A percentile compares a stretch with the other conserved stretches of the same genome.
Evolutionary conservation across 129 eudicot species (phyloP).

Genomic region (Cynara cardunculus): DNA sequence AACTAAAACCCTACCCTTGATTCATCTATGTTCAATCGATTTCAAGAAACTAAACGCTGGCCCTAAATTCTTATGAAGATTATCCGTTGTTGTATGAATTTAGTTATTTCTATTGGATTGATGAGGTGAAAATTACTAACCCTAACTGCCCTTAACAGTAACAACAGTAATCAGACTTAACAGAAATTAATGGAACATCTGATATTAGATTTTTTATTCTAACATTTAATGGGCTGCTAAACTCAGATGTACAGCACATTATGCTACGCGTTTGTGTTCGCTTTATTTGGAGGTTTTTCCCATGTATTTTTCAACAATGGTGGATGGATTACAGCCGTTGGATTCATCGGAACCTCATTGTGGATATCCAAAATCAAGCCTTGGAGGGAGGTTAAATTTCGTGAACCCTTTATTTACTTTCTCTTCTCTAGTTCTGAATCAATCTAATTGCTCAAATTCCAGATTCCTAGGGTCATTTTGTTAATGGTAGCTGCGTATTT

Average conservation of each 20-base stretch:
- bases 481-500: neutral
- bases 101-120: neutral
- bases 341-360: neutral
- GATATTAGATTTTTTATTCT: too few species aligned
- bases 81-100: neutral
- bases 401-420: neutral
- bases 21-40: neutral
- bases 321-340: slow-evolving; percentile 7
- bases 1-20: neutral
- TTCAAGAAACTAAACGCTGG: neutral
- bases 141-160: too few species aligned
- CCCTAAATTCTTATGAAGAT: neutral
- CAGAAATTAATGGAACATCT: too few species aligned
- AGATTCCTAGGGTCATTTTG: neutral
- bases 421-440: neutral
- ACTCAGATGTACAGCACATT: neutral
- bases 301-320: neutral
- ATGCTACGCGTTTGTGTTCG: neutral
- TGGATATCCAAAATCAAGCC: slow-evolving; percentile 4
- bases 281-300: neutral
- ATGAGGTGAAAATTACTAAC: too few species aligned
- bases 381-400: neutral
- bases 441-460: neutral
- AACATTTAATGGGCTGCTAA: neutral
- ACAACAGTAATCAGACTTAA: too few species aligned